Conservation (phyloP, 2,329 filamentous ascomycete species). For the Apiospora hydei region DNA sequence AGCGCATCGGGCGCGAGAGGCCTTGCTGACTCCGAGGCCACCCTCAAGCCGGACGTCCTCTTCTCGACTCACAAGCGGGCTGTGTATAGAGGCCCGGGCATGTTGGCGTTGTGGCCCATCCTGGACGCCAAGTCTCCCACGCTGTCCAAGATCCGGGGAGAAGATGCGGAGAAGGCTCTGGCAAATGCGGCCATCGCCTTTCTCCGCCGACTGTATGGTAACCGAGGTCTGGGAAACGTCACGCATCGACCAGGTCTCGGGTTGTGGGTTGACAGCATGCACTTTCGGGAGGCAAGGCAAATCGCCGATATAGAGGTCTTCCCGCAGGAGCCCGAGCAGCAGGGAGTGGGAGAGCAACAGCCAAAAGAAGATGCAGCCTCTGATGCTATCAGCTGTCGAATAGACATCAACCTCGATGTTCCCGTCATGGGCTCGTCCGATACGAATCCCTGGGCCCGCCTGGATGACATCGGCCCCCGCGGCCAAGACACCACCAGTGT, state of each 20-base stretch:
- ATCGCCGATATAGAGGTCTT: not conserved
- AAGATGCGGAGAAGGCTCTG: constrained; percentile 5
- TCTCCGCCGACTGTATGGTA: not conserved
- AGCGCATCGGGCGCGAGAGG: not conserved
- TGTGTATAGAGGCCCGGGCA: not conserved
- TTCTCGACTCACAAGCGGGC: not conserved
- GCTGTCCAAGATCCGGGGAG: not conserved
- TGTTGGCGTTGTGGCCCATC: constrained; percentile 6
- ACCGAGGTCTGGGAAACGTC: not conserved
- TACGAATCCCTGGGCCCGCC: not conserved
- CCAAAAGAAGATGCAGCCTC: not conserved
- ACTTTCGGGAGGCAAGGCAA: not conserved
- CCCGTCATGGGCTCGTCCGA: not conserved
- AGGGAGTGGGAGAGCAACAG: not conserved
- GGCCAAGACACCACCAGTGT: not conserved
- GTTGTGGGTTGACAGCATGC: not conserved
- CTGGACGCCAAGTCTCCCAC: not conserved
- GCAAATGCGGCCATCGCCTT: not conserved
- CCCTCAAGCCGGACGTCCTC: not conserved
- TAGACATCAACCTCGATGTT: not conserved
- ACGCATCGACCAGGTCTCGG: constrained; percentile 6
- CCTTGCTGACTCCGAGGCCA: not conserved
- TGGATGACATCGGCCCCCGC: not conserved
- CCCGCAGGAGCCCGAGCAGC: not conserved
- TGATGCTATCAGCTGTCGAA: not conserved